These are phyloP conservation scores for Arctium lappa DNA, from an alignment of 129 eudicot species.

Conservation along the genomic window DNA sequence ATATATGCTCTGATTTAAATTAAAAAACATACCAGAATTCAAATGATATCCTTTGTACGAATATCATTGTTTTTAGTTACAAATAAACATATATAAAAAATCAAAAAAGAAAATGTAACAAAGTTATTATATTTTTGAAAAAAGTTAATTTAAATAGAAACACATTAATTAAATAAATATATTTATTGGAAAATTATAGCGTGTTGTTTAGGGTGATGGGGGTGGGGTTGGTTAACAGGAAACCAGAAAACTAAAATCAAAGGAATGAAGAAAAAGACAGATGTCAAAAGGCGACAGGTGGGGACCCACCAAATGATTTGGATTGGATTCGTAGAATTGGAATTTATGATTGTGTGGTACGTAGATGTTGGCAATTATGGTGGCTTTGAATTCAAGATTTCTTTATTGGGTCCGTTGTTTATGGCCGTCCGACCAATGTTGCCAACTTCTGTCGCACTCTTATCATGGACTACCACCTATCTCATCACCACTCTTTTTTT, in stretches of 20 bases:
- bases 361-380: constrained; percentile 34
- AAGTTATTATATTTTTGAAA: too few species aligned
- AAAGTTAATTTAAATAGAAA: too few species aligned
- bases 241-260: not conserved
- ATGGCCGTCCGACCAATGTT: constrained; percentile 44
- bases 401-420: constrained; percentile 28
- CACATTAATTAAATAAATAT: too few species aligned
- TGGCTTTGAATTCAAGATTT: constrained; percentile 31
- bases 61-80: too few species aligned
- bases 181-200: not conserved
- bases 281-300: not conserved
- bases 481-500: not conserved
- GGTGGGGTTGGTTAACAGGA: not conserved
- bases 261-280: not conserved
- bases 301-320: constrained; percentile 31
- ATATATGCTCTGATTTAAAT: too few species aligned
- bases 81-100: too few species aligned
- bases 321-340: constrained; percentile 21
- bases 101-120: too few species aligned
- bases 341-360: constrained; percentile 32
- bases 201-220: not conserved
- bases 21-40: too few species aligned
- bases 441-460: constrained; percentile 26
- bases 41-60: too few species aligned
- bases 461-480: constrained; percentile 27